phyloP scores from a whole-genome alignment of 192 early-diverging fungal species.

The Coemansia sp. region DNA sequence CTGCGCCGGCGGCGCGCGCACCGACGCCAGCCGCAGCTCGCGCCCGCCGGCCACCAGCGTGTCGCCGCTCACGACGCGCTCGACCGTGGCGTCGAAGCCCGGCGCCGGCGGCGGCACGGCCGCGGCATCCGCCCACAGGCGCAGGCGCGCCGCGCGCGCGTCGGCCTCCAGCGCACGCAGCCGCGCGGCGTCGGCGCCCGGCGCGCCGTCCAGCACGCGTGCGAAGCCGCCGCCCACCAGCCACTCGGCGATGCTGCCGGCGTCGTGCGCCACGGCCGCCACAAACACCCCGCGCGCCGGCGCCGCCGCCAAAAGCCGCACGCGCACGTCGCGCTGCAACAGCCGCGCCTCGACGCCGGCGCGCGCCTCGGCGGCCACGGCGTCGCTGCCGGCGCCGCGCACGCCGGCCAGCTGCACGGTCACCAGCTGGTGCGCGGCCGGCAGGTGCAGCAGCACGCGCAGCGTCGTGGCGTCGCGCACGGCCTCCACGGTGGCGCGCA shows the following conservation, averaged over 20 bases:
- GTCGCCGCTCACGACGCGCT: slow-evolving; percentile 60
- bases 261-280: slow-evolving; percentile 74
- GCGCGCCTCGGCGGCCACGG: slow-evolving; percentile 91
- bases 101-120: not conserved
- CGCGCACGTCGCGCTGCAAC: slow-evolving; percentile 84
- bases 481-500: slow-evolving; percentile 88
- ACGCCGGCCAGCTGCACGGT: slow-evolving; percentile 73
- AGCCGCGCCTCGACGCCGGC: slow-evolving; percentile 87
- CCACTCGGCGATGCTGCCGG: slow-evolving; percentile 88
- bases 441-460: slow-evolving; percentile 67
- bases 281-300: slow-evolving; percentile 63
- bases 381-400: slow-evolving; percentile 71
- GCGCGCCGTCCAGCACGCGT: slow-evolving; percentile 69
- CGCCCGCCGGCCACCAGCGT: slow-evolving; percentile 56
- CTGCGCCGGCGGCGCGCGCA: slow-evolving; percentile 66
- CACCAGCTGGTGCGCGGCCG: slow-evolving; percentile 72
- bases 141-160: slow-evolving; percentile 74
- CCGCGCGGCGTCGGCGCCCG: not conserved
- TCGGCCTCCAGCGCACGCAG: slow-evolving; percentile 74
- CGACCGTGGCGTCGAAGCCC: slow-evolving; percentile 55
- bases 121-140: slow-evolving; percentile 58
- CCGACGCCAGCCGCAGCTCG: slow-evolving; percentile 57
- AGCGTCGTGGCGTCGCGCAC: slow-evolving; percentile 88
- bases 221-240: slow-evolving; percentile 78
- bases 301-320: slow-evolving; percentile 72